Conservation (phyloP, 164 flowering plant species). For the Pachysandra terminalis region DNA sequence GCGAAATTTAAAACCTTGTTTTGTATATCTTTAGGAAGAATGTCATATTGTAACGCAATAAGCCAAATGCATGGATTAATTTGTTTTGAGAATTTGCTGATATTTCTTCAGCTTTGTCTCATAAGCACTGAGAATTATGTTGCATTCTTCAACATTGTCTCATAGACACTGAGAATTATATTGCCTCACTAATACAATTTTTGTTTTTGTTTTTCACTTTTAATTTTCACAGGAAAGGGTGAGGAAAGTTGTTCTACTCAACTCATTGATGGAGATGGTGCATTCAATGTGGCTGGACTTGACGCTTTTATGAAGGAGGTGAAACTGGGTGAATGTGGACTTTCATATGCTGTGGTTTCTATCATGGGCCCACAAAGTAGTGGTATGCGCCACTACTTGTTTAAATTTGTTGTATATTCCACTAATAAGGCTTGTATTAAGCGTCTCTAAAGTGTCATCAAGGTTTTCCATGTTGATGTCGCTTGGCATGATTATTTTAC, state of each 20-base stretch:
- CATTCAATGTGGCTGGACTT: constrained; percentile 62
- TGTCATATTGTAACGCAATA: too few species aligned
- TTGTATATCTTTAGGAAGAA: too few species aligned
- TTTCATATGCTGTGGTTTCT: constrained; percentile 93
- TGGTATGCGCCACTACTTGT: constrained; percentile 51
- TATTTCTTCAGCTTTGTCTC: too few species aligned
- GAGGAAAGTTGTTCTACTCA: constrained; percentile 68
- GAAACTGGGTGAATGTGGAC: constrained; percentile 81
- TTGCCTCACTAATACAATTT: constrained; percentile 5
- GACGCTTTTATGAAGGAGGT: constrained; percentile 70
- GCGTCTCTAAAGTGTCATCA: neutral
- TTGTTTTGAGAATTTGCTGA: too few species aligned
- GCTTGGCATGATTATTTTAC: too few species aligned
- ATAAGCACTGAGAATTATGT: neutral
- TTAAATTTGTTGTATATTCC: neutral
- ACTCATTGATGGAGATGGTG: constrained; percentile 92
- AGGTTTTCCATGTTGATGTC: too few species aligned
- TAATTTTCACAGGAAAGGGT: constrained; percentile 24
- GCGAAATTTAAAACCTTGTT: too few species aligned
- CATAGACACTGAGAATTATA: neutral
- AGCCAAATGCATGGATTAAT: too few species aligned
- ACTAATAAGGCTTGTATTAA: neutral
- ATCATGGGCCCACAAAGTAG: constrained; percentile 99
- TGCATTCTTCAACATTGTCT: neutral
- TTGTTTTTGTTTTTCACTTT: neutral